These are phyloP conservation scores for Isoetes taiwanensis DNA, from an alignment of 75 land plant species.

Conservation along the genomic window DNA sequence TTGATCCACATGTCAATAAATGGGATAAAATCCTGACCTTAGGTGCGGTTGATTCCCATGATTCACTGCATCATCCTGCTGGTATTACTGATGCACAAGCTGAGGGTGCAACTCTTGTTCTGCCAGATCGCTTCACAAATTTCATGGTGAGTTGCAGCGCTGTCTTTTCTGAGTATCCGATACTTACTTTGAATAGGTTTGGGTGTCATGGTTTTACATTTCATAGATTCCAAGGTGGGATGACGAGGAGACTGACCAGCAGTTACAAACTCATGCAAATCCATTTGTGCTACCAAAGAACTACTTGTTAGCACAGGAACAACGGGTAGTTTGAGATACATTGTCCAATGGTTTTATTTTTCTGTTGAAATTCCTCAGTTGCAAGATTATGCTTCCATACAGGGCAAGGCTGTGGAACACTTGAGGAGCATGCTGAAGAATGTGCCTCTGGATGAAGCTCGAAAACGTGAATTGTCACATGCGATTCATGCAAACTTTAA, in stretches of 20 bases:
- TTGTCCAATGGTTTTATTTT: background rate
- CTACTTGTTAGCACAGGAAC: conserved; percentile 60
- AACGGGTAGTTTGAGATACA: conserved; percentile 36
- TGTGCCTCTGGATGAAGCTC: conserved; percentile 58
- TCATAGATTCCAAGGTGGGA: conserved; percentile 71
- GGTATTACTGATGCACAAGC: conserved; percentile 91
- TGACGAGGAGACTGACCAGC: conserved; percentile 32
- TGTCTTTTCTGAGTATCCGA: background rate
- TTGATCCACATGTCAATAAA: conserved; percentile 54
- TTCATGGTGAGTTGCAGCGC: conserved; percentile 46
- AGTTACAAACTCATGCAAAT: conserved; percentile 50
- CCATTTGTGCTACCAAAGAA: conserved; percentile 81
- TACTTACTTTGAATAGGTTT: background rate
- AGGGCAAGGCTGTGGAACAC: conserved; percentile 49
- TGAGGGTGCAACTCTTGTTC: conserved; percentile 61
- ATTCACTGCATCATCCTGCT: conserved; percentile 79
- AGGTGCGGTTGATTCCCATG: conserved; percentile 91
- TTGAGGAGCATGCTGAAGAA: conserved; percentile 50
- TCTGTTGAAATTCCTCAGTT: background rate
- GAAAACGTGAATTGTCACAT: conserved; percentile 55
- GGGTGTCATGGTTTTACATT: background rate
- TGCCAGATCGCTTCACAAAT: conserved; percentile 71
- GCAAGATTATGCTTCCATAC: conserved; percentile 14
- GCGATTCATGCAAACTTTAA: conserved; percentile 84
- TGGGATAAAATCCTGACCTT: conserved; percentile 80